Evolutionary conservation across 192 early-diverging fungal genomes (phyloP).

Genomic region (Gaertneriomyces sp.): DNA sequence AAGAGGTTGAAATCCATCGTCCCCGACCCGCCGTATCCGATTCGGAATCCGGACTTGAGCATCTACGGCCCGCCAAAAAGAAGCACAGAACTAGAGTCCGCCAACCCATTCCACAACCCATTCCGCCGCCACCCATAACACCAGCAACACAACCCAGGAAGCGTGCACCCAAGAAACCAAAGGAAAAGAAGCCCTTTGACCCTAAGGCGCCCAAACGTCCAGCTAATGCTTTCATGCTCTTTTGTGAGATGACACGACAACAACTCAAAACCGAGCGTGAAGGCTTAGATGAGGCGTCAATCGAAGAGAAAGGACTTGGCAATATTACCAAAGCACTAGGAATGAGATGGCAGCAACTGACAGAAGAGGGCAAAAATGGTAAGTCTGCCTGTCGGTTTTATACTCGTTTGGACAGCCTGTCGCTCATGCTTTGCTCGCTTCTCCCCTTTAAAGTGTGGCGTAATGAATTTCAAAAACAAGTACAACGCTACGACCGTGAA

Average conservation of each 20-base stretch:
- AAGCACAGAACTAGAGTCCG: neutral
- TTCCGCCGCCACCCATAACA: neutral
- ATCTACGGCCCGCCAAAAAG: neutral
- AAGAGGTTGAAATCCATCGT: no score
- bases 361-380: slow-evolving; percentile 5
- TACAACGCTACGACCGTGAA: slow-evolving; percentile 18
- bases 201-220: slow-evolving; percentile 34
- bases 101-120: neutral
- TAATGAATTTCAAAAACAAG: neutral
- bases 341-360: slow-evolving; percentile 16
- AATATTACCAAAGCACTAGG: slow-evolving; percentile 29
- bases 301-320: slow-evolving; percentile 15
- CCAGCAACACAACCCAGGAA: no score
- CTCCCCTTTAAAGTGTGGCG: slow-evolving; percentile 5
- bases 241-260: slow-evolving; percentile 35
- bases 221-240: slow-evolving; percentile 37
- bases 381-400: slow-evolving; percentile 4
- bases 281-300: slow-evolving; percentile 5
- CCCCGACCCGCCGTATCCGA: no score
- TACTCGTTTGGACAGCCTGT: neutral
- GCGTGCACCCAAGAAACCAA: neutral
- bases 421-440: neutral
- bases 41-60: no score
- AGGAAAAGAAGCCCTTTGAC: slow-evolving; percentile 16
- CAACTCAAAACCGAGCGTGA: slow-evolving; percentile 28